Evolutionary conservation across 345 rosid species (phyloP), one percentile per base, ranked within the genome.

Genomic region (Cochlearia excelsa): DNA sequence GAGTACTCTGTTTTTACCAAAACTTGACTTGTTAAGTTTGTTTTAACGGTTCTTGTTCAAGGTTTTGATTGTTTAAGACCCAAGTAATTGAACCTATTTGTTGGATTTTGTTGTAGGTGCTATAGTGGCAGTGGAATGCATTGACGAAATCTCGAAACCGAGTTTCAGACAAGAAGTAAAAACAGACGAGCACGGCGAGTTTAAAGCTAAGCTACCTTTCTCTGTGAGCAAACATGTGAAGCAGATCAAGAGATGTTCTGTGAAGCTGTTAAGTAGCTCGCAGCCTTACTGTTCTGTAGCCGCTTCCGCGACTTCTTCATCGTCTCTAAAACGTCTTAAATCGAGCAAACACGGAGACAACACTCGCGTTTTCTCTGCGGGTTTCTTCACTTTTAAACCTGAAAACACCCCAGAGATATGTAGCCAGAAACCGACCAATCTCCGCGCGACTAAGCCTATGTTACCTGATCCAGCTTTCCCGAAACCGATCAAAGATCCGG

Each of bases 341-440:
- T 69, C 82, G 1, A 75, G 75, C 49, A 78, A 73, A 50, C 68
- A 72, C 1, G 85, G 89, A 51, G 67, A 71, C 38, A 58, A 47
- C 0, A 57, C 63, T 3, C 77, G 78, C 8, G 65, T 93, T 30
- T 93, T 86, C 84, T 93, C 94, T 2, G 94, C 99, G n/a, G 99
- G 99, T 0, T 75, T 81, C 72, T 89, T 89, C 78, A 72, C 88
- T 46, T 89, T 93, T 80, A 93, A 79, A 79, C 99, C 97, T 0
- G 58, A 69, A 23, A 81, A 69, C 6, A 94, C 71, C 57, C 91
- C 97, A 3, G 47, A 42, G 28, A 56, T 83, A 1, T 93, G 95
- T 69, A 81, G 72, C 67, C 80, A 80, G 58, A 81, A 86, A 71
- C 86, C 80, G 0, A 79, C 72, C 46, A 58, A 49, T 56, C 73